Evolutionary conservation across 1,284 basidiomycete species (phyloP), one percentile per base, ranked within the genome.

Genomic region (Ganoderma lingzhi): DNA sequence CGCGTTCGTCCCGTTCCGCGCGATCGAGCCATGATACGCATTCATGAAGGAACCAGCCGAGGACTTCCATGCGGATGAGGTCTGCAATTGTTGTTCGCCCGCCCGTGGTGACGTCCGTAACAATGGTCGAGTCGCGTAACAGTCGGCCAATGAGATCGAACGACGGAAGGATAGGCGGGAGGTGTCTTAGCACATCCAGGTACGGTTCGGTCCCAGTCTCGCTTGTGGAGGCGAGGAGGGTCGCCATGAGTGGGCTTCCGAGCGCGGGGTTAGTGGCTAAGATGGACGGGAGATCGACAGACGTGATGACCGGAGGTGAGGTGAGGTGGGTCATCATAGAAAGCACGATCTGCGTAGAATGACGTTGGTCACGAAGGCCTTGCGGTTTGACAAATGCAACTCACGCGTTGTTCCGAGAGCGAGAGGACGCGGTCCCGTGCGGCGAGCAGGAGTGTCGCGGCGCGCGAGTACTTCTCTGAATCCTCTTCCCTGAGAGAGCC

Each of bases 91-190:
- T 90, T 17, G 85, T 88, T 63, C 81, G 84, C 2, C 84, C 82
- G 23, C 82, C 82, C 0, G 83, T 82, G 6, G 74, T 70, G 6
- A 73, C 71, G 68, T 85, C 82, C 12, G 71, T 70, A 51, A 88
- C 78, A 41, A 80, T 76, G 0, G 89, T 88, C 42, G 84, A 79
- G 75, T 93, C 90, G 67, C 87, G 85, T 23, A 94, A 80, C 4
- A 94, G 81, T 14, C 88, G 85, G 14, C 89, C 90, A 51, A 93
- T 80, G 35, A 94, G 81, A 76, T 94, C 91, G 74, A 93, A 92
- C 3, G 90, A 88, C n/a, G 90, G 84, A 39, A 93, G 80, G 0
- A 87, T 88, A 0, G 92, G 92, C 6, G 92, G 90, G 45, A 92
- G 83, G 70, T 81, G 83, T 9, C 82, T 82, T 28, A 92, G 79